These are phyloP conservation scores for Talaromyces marneffei DNA, from an alignment of 2,329 filamentous ascomycete species.

Conservation along the genomic window DNA sequence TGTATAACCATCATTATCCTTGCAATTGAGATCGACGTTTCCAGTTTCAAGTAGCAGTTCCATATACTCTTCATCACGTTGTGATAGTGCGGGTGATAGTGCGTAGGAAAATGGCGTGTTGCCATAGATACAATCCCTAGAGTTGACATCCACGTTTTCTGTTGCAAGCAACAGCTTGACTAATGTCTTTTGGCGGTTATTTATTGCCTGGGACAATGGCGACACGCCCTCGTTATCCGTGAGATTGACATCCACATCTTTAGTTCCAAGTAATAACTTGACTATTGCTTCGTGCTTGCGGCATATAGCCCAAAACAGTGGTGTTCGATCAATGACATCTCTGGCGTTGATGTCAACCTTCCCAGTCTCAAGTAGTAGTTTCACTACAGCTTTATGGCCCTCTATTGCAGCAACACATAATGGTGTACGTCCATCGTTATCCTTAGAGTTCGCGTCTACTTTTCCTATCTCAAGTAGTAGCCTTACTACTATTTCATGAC, in stretches of 20 bases:
- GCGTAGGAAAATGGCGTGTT: not conserved
- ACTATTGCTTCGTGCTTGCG: not conserved
- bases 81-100: not conserved
- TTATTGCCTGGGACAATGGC: not conserved
- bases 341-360: not conserved
- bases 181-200: not conserved
- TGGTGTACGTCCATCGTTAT: not conserved
- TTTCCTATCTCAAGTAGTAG: conserved; percentile 1
- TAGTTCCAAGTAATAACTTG: not conserved
- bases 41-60: not conserved
- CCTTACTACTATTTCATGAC: not conserved
- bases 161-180: not conserved
- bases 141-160: not conserved
- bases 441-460: not conserved
- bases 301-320: not conserved
- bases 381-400: not conserved
- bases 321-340: not conserved
- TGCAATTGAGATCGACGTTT: not conserved
- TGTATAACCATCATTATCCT: not conserved
- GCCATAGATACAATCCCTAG: not conserved
- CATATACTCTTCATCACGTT: not conserved
- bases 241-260: not conserved
- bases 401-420: not conserved
- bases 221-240: not conserved
- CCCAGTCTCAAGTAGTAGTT: conserved; percentile 15